phyloP scores from a whole-genome alignment of 129 eudicot species.

The Tagetes erecta region DNA sequence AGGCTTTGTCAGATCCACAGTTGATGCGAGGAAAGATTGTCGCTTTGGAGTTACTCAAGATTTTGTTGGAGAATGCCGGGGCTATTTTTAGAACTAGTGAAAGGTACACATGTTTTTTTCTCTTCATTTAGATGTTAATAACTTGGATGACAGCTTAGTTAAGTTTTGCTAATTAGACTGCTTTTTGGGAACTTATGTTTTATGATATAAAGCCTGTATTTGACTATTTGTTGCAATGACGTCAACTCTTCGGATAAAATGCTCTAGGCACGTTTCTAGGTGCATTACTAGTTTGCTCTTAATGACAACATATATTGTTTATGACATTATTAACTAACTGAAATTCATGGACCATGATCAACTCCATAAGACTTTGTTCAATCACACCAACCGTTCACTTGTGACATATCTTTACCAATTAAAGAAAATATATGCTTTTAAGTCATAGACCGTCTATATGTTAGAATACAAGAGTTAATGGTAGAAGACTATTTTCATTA shows the following conservation, averaged over 20 bases:
- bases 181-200: neutral
- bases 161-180: neutral
- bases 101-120: slow-evolving; percentile 51
- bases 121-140: neutral
- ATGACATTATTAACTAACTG: neutral
- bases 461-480: slow-evolving; percentile 12
- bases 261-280: neutral
- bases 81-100: slow-evolving; percentile 96
- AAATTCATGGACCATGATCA: neutral
- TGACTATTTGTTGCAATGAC: slow-evolving; percentile 6
- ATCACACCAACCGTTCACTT: slow-evolving; percentile 10
- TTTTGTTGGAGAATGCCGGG: slow-evolving; percentile 97
- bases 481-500: neutral
- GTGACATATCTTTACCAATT: neutral
- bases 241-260: neutral
- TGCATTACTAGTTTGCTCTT: slow-evolving; percentile 13
- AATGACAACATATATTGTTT: slow-evolving; percentile 6
- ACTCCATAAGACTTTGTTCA: neutral
- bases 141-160: slow-evolving; percentile 1
- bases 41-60: slow-evolving; percentile 95
- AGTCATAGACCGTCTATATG: slow-evolving; percentile 1
- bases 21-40: slow-evolving; percentile 93
- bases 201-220: slow-evolving; percentile 1
- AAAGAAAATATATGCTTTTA: neutral
- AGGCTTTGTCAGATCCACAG: slow-evolving; percentile 77